phyloP scores from a whole-genome alignment of 768 basidiomycete species.

The Dictyophora rubrovolvata region DNA sequence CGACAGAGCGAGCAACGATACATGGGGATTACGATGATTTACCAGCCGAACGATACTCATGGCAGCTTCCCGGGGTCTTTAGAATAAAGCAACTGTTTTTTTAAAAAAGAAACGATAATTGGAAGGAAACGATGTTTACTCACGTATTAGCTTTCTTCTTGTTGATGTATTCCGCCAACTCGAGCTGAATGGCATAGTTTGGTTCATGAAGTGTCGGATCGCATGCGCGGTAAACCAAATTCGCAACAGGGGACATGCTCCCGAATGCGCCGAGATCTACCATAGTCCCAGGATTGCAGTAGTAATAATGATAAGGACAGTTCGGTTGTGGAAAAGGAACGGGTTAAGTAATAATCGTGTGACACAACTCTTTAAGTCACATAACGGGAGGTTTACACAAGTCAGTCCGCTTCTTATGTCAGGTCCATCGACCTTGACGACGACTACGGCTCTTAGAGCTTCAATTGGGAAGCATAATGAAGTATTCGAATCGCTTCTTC shows the following conservation, averaged over 20 bases:
- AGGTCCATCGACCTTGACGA: slow-evolving; percentile 39
- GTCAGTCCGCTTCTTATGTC: not conserved
- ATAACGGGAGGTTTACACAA: too few relatives aligned
- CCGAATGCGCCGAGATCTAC: not conserved
- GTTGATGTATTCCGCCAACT: slow-evolving; percentile 90
- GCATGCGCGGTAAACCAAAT: slow-evolving; percentile 73
- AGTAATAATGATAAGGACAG: not conserved
- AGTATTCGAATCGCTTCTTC: slow-evolving; percentile 73
- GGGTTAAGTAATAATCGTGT: not conserved
- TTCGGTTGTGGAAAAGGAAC: too few relatives aligned
- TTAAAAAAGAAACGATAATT: not conserved
- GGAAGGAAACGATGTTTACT: slow-evolving; percentile 19
- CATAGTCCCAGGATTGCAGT: not conserved
- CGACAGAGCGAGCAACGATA: slow-evolving; percentile 75
- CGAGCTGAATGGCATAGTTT: slow-evolving; percentile 85
- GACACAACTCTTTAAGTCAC: not conserved
- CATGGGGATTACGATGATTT: slow-evolving; percentile 89
- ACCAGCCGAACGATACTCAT: slow-evolving; percentile 75
- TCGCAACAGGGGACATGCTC: slow-evolving; percentile 46
- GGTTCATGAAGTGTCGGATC: slow-evolving; percentile 80
- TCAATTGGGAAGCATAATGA: slow-evolving; percentile 80
- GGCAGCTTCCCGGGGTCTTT: slow-evolving; percentile 82
- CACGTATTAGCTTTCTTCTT: slow-evolving; percentile 94
- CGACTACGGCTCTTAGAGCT: slow-evolving; percentile 34
- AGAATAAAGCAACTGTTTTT: not conserved